phyloP scores from a whole-genome alignment of 2,329 filamentous ascomycete species.

The Phaeophleospora eucalypticola region DNA sequence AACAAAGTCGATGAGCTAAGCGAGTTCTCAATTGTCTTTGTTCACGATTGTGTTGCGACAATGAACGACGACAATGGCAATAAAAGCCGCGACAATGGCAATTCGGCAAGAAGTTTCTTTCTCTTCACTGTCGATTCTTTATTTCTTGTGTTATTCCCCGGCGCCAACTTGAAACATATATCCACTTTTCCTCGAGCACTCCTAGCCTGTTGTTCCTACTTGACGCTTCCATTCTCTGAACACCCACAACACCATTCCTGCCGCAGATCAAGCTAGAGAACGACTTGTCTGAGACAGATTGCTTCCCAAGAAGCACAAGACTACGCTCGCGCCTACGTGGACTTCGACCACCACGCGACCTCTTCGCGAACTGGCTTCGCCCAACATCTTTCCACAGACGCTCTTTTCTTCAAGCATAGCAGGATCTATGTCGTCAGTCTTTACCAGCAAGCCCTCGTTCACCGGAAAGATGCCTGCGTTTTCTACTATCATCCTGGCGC shows the following conservation, averaged over 20 bases:
- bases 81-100: constrained; percentile 1
- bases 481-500: constrained; percentile 8
- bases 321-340: too few species aligned
- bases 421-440: not conserved
- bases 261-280: not conserved
- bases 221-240: not conserved
- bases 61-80: constrained; percentile 2
- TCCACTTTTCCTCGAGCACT: not conserved
- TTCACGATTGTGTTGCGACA: constrained; percentile 3
- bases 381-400: too few species aligned
- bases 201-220: not conserved
- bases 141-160: not conserved
- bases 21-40: constrained; percentile 5
- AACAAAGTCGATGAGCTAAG: not conserved
- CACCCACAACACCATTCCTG: not conserved
- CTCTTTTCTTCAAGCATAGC: too few species aligned
- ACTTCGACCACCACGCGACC: not conserved
- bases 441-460: not conserved
- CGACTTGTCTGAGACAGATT: not conserved
- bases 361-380: not conserved
- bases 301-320: not conserved
- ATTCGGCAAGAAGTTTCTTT: not conserved
- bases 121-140: not conserved
- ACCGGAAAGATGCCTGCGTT: constrained; percentile 5
- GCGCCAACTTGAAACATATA: not conserved